Evolutionary conservation across 129 eudicot species (phyloP).

Genomic region (Apium graveolens): DNA sequence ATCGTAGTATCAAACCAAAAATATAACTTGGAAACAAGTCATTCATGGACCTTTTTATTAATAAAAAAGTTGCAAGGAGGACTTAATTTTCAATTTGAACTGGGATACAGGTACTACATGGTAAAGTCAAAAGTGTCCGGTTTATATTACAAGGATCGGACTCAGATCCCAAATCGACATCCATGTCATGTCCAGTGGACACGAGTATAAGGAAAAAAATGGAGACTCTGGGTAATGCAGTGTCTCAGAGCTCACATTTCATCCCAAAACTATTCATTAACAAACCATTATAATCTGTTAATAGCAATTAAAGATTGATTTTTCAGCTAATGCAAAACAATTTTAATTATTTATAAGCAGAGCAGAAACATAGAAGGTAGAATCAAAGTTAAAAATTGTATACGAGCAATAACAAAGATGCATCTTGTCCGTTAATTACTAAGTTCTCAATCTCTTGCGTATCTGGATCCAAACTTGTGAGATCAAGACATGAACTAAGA

Average conservation of each 20-base stretch:
- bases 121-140: too few relatives aligned
- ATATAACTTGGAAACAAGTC: too few relatives aligned
- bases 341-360: neutral
- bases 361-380: neutral
- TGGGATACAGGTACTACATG: too few relatives aligned
- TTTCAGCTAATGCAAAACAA: neutral
- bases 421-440: neutral
- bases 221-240: too few relatives aligned
- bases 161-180: too few relatives aligned
- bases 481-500: neutral
- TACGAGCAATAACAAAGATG: neutral
- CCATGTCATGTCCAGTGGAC: too few relatives aligned
- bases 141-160: too few relatives aligned
- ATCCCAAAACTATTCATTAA: neutral
- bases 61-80: too few relatives aligned
- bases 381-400: neutral
- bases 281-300: neutral
- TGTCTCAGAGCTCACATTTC: neutral
- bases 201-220: too few relatives aligned
- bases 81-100: too few relatives aligned
- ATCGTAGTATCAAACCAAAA: too few relatives aligned
- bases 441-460: neutral
- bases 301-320: neutral
- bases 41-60: too few relatives aligned
- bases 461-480: neutral